Evolutionary conservation across 371 early-diverging fungal species (phyloP), one percentile per base, ranked within the genome.

Genomic region (Capillidium rhysosporum): DNA sequence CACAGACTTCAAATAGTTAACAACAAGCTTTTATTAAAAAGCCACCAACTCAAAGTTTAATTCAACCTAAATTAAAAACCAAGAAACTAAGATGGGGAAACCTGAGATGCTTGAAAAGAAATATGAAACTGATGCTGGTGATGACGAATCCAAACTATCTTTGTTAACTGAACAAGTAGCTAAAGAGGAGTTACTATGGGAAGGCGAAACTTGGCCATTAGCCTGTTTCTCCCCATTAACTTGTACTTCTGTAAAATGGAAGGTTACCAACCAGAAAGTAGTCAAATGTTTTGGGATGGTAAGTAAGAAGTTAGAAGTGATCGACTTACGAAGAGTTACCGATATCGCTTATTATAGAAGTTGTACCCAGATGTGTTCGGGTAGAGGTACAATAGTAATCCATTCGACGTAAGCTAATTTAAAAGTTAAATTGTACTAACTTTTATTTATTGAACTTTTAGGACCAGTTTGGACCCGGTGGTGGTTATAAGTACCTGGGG

Each of bases 191-290:
- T 8, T 49, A 5, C 9, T 49, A n/a, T 49, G 51, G 51, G 34
- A 31, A 30, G 51, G 51, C n/a, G 59, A 9, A n/a, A 49, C 51
- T 5, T 49, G 51, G 51, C 51, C 51, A 4, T 34, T 26, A 10
- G n/a, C 38, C 8, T 39, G 34, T 31, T 34, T 28, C 24, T 49
- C 51, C 4, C 51, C 51, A 2, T 21, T 49, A 9, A 49, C 51
- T 14, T 31, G n/a, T 12, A 18, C 9, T 8, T 14, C 34, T 31
- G 20, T 43, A 18, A 14, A 43, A 18, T 49, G 51, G 51, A 26
- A 49, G 12, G 31, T 49, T 10, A 39, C 51, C 16, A 49, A 26
- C 21, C 14, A 31, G 10, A 26, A 8, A 18, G 31, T 49, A 23
- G 34, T 9, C 3, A 49, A 49, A 26, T 31, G 29, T 9, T 25